These are phyloP conservation scores for Pyronema omphalodes DNA, from an alignment of 495 filamentous ascomycete species.

Conservation along the genomic window DNA sequence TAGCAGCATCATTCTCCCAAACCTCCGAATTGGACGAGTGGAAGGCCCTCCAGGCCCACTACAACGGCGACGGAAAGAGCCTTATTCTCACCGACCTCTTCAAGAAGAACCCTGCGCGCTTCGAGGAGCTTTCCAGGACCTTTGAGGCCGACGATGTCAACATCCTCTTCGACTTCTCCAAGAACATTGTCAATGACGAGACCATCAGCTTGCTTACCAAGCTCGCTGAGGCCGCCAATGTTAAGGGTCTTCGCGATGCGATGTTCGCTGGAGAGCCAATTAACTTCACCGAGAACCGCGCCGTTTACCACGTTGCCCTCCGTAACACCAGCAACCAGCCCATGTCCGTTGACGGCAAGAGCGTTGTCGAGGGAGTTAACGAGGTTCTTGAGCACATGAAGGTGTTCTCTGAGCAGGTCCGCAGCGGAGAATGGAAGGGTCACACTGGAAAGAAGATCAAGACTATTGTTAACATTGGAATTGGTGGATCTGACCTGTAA, in stretches of 20 bases:
- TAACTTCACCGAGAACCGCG: constrained; percentile 95
- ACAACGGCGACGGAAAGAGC: constrained; percentile 59
- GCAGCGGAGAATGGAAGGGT: constrained; percentile 93
- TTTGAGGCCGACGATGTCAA: constrained; percentile 58
- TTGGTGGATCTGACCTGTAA: constrained; percentile 95
- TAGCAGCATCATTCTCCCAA: constrained; percentile 41
- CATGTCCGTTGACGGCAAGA: constrained; percentile 86
- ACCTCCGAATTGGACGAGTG: constrained; percentile 66
- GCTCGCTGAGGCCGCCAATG: constrained; percentile 71
- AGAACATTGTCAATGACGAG: constrained; percentile 92
- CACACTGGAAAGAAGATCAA: constrained; percentile 95
- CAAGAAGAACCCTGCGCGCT: constrained; percentile 69
- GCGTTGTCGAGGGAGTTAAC: constrained; percentile 89
- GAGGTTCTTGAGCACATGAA: constrained; percentile 89
- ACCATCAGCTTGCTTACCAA: constrained; percentile 71
- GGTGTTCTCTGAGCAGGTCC: constrained; percentile 83
- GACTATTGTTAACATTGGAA: constrained; percentile 92
- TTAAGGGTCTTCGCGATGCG: constrained; percentile 84
- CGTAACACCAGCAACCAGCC: constrained; percentile 69
- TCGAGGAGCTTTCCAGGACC: constrained; percentile 70
- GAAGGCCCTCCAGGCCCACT: constrained; percentile 76
- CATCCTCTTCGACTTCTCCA: constrained; percentile 94
- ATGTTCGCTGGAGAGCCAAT: constrained; percentile 98
- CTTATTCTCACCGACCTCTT: constrained; percentile 90
- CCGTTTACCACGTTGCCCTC: constrained; percentile 87